Conservation (phyloP, 257 asterid species). For the Nicotiana benthamiana region DNA sequence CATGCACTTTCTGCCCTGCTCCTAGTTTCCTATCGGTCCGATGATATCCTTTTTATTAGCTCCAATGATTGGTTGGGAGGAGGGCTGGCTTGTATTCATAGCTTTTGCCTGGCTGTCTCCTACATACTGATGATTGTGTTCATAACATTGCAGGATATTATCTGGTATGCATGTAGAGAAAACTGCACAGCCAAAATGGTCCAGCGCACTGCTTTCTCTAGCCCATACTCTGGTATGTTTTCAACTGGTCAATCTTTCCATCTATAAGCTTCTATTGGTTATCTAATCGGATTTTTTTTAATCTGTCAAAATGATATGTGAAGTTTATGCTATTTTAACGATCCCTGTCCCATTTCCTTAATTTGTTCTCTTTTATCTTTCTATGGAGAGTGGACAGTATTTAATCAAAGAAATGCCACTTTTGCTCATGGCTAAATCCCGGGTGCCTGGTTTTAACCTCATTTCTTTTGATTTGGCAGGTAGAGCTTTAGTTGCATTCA, state of each 20-base stretch:
- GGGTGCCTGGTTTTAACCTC: not conserved
- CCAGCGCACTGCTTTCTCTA: conserved; percentile 52
- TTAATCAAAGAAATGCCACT: not conserved
- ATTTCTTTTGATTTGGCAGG: conserved; percentile 34
- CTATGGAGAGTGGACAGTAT: not conserved
- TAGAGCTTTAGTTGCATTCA: conserved; percentile 61
- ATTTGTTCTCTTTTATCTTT: not conserved
- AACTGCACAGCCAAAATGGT: conserved; percentile 53
- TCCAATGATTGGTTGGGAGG: not conserved
- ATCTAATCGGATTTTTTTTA: not conserved
- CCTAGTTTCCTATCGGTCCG: not conserved
- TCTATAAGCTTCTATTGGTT: not conserved
- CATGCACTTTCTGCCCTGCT: not conserved
- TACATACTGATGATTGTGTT: not conserved
- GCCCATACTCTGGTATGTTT: conserved; percentile 56
- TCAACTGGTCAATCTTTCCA: not conserved
- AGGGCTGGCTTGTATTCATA: not conserved
- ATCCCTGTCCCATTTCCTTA: not conserved
- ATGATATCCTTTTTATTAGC: not conserved
- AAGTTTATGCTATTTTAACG: not conserved
- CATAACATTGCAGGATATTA: conserved; percentile 55
- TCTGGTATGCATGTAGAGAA: conserved; percentile 54
- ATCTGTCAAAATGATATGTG: not conserved
- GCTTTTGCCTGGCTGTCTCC: not conserved
- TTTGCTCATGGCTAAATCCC: not conserved